Evolutionary conservation across 306 rosid genomes (phyloP).

Genomic region (Notholithocarpus densiflorus): DNA sequence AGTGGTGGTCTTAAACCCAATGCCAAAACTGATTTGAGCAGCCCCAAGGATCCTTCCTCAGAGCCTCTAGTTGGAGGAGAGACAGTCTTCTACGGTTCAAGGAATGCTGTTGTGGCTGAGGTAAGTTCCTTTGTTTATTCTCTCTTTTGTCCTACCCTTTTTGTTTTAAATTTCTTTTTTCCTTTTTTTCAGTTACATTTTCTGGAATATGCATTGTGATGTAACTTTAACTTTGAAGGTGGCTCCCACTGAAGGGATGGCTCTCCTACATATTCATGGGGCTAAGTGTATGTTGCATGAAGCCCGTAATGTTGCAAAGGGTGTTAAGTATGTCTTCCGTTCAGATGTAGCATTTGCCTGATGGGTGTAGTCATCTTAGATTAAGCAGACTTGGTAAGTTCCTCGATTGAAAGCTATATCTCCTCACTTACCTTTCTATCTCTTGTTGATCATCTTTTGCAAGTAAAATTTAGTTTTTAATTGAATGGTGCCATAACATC

Average conservation of each 20-base stretch:
- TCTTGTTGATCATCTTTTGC: neutral
- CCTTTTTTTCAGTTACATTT: neutral
- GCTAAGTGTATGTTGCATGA: slow-evolving; percentile 89
- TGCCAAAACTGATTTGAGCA: slow-evolving; percentile 38
- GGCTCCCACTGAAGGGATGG: slow-evolving; percentile 86
- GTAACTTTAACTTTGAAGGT: slow-evolving; percentile 45
- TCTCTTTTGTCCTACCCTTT: neutral
- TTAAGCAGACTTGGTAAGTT: slow-evolving; percentile 14
- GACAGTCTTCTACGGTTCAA: slow-evolving; percentile 82
- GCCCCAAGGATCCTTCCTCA: slow-evolving; percentile 32
- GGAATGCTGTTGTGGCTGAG: slow-evolving; percentile 77
- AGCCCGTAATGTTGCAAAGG: slow-evolving; percentile 79
- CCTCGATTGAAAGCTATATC: slow-evolving; percentile 17
- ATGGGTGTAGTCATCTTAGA: slow-evolving; percentile 24
- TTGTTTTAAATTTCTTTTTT: neutral
- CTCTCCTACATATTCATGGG: slow-evolving; percentile 88
- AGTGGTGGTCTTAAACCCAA: slow-evolving; percentile 67
- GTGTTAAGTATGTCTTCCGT: slow-evolving; percentile 81
- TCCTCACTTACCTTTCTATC: neutral
- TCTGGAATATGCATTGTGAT: slow-evolving; percentile 29
- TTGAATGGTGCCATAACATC: neutral
- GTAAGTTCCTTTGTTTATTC: slow-evolving; percentile 30
- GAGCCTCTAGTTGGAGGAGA: slow-evolving; percentile 86
- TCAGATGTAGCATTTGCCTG: slow-evolving; percentile 80
- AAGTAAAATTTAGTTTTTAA: neutral